Evolutionary conservation across 768 basidiomycete species (phyloP).

Genomic region (Boletus bicolor): DNA sequence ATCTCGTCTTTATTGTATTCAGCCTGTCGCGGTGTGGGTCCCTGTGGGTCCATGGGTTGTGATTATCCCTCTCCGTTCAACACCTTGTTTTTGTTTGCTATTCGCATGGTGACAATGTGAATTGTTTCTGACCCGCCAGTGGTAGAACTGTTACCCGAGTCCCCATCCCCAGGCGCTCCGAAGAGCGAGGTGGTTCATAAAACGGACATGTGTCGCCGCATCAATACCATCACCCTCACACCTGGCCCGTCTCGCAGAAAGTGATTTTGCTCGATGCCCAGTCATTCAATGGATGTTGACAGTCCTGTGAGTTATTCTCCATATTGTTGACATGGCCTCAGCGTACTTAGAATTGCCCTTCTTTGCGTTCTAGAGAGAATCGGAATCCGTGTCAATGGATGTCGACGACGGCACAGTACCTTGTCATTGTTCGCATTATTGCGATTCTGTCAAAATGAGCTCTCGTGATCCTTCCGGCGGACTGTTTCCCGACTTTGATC

Average conservation of each 20-base stretch:
- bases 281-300: conserved; percentile 13
- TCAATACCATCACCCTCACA: not conserved
- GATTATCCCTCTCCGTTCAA: not conserved
- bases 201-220: conserved; percentile 1
- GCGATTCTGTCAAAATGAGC: not conserved
- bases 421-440: not conserved
- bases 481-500: not conserved
- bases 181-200: conserved; percentile 12
- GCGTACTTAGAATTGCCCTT: not conserved
- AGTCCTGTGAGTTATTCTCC: conserved; percentile 13
- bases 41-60: conserved; percentile 18
- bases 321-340: not conserved
- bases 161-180: not conserved
- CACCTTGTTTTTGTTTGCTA: conserved; percentile 17
- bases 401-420: conserved; percentile 3
- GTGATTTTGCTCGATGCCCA: not conserved
- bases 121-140: not conserved
- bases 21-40: conserved; percentile 19
- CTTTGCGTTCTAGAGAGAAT: conserved; percentile 4
- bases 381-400: conserved; percentile 10
- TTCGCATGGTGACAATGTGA: conserved; percentile 12
- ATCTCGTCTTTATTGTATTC: conserved; percentile 14
- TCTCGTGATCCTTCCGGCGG: not conserved
- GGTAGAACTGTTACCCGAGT: not conserved
- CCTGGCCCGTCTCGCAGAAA: not conserved